These are phyloP conservation scores for Talaromyces marneffei DNA, from an alignment of 2,329 filamentous ascomycete species.

Conservation along the genomic window DNA sequence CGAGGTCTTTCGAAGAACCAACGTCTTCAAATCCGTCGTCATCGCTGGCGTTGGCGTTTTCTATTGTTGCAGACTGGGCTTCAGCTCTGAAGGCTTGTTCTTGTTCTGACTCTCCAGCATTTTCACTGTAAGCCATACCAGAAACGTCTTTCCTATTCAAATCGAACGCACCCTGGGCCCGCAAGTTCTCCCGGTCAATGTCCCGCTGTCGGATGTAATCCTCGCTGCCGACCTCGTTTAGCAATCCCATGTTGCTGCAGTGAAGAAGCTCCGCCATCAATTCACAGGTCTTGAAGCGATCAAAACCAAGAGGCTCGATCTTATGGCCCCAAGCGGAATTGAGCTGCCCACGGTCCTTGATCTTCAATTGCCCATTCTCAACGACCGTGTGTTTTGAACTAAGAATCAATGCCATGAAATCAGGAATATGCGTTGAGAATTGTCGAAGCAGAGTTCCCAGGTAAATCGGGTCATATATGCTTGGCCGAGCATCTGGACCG, in stretches of 20 bases:
- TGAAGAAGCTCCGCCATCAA: conserved; percentile 96
- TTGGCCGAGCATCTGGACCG: conserved; percentile 71
- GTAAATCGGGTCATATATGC: conserved; percentile 88
- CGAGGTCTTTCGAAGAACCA: conserved; percentile 61
- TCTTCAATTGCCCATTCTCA: conserved; percentile 51
- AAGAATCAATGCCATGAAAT: conserved; percentile 88
- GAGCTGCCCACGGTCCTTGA: conserved; percentile 66
- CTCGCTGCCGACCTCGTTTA: conserved; percentile 89
- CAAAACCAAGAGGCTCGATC: conserved; percentile 92
- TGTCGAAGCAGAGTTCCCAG: conserved; percentile 81
- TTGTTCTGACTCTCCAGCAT: conserved; percentile 39
- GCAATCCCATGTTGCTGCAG: conserved; percentile 95
- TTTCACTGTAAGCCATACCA: conserved; percentile 53
- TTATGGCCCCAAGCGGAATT: conserved; percentile 83
- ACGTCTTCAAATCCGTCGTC: conserved; percentile 96
- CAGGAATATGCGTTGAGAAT: conserved; percentile 84
- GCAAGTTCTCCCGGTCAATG: conserved; percentile 70
- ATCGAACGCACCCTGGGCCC: conserved; percentile 66
- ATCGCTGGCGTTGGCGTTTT: conserved; percentile 75
- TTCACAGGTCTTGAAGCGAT: conserved; percentile 97
- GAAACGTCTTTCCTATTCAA: conserved; percentile 43
- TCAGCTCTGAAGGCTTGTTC: conserved; percentile 32
- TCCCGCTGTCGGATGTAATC: conserved; percentile 77
- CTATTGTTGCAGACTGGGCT: conserved; percentile 57
- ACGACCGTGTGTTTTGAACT: conserved; percentile 59